These are phyloP conservation scores for Alisma plantagoaquatica DNA, from an alignment of 106 monocot genomes.

Conservation along the genomic window DNA sequence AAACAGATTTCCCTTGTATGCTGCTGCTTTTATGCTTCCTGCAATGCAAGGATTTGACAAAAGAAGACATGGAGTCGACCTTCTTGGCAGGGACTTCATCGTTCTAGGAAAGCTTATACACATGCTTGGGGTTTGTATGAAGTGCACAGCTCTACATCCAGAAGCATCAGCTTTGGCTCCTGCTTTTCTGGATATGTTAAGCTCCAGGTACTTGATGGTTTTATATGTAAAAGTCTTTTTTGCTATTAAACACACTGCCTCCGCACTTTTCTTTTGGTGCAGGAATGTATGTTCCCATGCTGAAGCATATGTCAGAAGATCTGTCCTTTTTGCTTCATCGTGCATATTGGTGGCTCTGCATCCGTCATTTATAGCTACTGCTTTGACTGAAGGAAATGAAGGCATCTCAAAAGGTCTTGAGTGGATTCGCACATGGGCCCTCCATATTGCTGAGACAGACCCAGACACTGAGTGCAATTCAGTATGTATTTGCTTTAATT, in stretches of 20 bases:
- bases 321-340: conserved; percentile 82
- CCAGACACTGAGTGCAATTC: conserved; percentile 80
- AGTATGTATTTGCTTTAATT: conserved; percentile 29
- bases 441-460: conserved; percentile 69
- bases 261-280: conserved; percentile 5
- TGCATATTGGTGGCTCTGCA: conserved; percentile 66
- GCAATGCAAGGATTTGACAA: conserved; percentile 90
- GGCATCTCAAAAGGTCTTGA: conserved; percentile 72
- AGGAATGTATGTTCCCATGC: conserved; percentile 74
- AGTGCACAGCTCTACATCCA: conserved; percentile 80
- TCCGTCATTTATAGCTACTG: conserved; percentile 82
- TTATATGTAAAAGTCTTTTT: neutral
- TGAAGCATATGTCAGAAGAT: conserved; percentile 96
- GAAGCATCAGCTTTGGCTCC: conserved; percentile 76
- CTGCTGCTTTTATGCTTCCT: conserved; percentile 97
- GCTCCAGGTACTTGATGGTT: conserved; percentile 29
- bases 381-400: conserved; percentile 77
- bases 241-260: neutral
- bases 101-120: conserved; percentile 88
- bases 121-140: conserved; percentile 98
- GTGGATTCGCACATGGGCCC: conserved; percentile 85
- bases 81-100: conserved; percentile 88
- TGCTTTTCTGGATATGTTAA: conserved; percentile 83
- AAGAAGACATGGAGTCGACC: conserved; percentile 73
- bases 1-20: conserved; percentile 95